These are phyloP conservation scores for Orbilia blumenaviensis DNA, from an alignment of 2,329 filamentous ascomycete genomes.

Conservation along the genomic window DNA sequence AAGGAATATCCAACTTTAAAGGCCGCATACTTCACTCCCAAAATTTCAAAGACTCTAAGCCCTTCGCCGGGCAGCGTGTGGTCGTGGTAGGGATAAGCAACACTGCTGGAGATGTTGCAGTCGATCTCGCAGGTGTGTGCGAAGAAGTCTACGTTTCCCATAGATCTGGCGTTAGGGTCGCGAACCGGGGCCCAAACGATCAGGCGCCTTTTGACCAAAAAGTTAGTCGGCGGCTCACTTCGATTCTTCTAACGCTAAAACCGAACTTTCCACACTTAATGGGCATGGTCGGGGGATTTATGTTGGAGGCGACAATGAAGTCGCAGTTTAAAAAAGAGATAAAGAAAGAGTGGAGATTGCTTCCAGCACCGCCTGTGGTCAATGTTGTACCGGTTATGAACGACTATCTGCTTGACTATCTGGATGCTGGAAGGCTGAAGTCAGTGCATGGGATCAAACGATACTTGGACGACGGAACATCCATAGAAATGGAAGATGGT, in stretches of 20 bases:
- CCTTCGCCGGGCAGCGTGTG: constrained; percentile 15
- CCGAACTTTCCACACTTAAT: constrained; percentile 40
- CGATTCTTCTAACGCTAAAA: constrained; percentile 38
- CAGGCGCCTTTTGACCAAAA: constrained; percentile 54
- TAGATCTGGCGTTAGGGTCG: constrained; percentile 17
- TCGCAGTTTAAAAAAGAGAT: constrained; percentile 37
- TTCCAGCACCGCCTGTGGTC: constrained; percentile 57
- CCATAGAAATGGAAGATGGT: constrained; percentile 58
- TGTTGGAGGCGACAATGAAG: constrained; percentile 48
- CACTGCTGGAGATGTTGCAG: constrained; percentile 57
- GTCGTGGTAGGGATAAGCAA: constrained; percentile 58
- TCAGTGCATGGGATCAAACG: constrained; percentile 57
- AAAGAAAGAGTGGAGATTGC: constrained; percentile 56
- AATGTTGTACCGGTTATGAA: constrained; percentile 59
- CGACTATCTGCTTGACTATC: constrained; percentile 58
- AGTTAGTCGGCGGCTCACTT: constrained; percentile 53
- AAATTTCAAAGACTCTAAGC: constrained; percentile 53
- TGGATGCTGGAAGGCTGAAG: constrained; percentile 58
- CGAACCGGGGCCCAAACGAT: constrained; percentile 34
- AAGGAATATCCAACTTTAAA: constrained; percentile 54
- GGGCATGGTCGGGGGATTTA: constrained; percentile 30
- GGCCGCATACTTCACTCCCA: constrained; percentile 56
- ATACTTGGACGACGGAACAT: constrained; percentile 56
- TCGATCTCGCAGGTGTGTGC: constrained; percentile 43
- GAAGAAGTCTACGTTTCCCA: constrained; percentile 27